phyloP scores from a whole-genome alignment of 306 rosid species.

The Sindora glabra region DNA sequence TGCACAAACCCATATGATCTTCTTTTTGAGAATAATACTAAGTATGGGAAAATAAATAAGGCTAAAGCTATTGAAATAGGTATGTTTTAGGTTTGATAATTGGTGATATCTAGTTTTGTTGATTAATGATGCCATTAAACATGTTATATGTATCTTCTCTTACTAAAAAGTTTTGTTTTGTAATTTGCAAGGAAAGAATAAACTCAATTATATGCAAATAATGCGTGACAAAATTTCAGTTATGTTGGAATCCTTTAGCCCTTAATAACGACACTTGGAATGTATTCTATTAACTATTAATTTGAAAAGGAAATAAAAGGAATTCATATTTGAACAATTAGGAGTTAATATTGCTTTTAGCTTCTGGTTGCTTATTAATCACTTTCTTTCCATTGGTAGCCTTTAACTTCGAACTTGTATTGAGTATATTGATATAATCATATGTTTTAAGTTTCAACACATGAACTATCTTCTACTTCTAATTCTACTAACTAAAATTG shows the following conservation, averaged over 20 bases:
- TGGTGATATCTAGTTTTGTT: not conserved
- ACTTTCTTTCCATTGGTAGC: constrained; percentile 30
- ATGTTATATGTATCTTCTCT: not conserved
- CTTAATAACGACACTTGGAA: constrained; percentile 40
- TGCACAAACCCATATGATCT: constrained; percentile 97
- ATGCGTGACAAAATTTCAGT: constrained; percentile 51
- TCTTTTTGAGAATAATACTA: constrained; percentile 91
- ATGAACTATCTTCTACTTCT: constrained; percentile 4
- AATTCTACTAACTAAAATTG: not conserved
- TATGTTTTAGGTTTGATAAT: constrained; percentile 7
- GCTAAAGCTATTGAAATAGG: constrained; percentile 98
- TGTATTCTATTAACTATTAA: constrained; percentile 48
- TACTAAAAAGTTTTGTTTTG: not conserved
- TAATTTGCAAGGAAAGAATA: constrained; percentile 70
- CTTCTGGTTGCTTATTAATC: constrained; percentile 33
- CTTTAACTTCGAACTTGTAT: constrained; percentile 31
- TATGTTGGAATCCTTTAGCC: constrained; percentile 24
- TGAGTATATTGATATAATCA: constrained; percentile 23
- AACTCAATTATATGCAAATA: constrained; percentile 79
- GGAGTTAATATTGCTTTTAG: constrained; percentile 29
- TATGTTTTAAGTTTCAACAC: constrained; percentile 11
- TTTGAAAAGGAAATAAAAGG: constrained; percentile 45
- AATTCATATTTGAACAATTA: constrained; percentile 39
- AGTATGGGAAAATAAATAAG: constrained; percentile 88
- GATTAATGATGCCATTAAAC: not conserved